phyloP scores from a whole-genome alignment of 805 yeast genomes.

The Nakazawaea peltata region DNA sequence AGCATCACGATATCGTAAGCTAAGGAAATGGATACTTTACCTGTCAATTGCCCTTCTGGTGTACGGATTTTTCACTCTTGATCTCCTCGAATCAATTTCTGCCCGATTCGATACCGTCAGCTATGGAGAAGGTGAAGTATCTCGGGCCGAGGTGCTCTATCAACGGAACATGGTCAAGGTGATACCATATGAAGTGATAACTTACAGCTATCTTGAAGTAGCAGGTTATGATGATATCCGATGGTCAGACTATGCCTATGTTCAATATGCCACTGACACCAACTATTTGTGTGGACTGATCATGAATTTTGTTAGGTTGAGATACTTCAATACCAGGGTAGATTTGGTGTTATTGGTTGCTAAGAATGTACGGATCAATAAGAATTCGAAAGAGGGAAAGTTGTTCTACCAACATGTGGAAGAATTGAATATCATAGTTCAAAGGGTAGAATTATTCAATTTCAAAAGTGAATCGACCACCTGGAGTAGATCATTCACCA shows the following conservation, averaged over 20 bases:
- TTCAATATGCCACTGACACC: constrained; percentile 49
- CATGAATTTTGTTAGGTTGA: constrained; percentile 35
- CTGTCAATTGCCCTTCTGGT: too few relatives aligned
- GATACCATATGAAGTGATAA: constrained; percentile 6
- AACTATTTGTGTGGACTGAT: constrained; percentile 45
- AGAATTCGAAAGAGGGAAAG: constrained; percentile 5
- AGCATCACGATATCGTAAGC: too few relatives aligned
- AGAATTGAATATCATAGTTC: constrained; percentile 20
- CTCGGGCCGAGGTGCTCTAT: constrained; percentile 8
- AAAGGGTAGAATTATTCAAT: constrained; percentile 17
- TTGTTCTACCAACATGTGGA: constrained; percentile 8
- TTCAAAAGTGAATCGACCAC: constrained; percentile 17
- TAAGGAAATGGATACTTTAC: too few relatives aligned
- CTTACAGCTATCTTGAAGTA: background rate
- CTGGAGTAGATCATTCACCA: constrained; percentile 49
- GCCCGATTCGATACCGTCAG: too few relatives aligned
- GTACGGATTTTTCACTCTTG: too few relatives aligned
- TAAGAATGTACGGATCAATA: constrained; percentile 13
- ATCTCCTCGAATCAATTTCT: too few relatives aligned
- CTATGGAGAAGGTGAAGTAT: too few relatives aligned
- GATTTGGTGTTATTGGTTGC: constrained; percentile 38
- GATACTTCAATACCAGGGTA: constrained; percentile 29
- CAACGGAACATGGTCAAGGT: constrained; percentile 3
- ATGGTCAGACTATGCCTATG: constrained; percentile 45
- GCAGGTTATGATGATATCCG: constrained; percentile 15